Evolutionary conservation across 2,329 filamentous ascomycete species (phyloP), one percentile per base, ranked within the genome.

Genomic region (Alternaria triticimaculans): DNA sequence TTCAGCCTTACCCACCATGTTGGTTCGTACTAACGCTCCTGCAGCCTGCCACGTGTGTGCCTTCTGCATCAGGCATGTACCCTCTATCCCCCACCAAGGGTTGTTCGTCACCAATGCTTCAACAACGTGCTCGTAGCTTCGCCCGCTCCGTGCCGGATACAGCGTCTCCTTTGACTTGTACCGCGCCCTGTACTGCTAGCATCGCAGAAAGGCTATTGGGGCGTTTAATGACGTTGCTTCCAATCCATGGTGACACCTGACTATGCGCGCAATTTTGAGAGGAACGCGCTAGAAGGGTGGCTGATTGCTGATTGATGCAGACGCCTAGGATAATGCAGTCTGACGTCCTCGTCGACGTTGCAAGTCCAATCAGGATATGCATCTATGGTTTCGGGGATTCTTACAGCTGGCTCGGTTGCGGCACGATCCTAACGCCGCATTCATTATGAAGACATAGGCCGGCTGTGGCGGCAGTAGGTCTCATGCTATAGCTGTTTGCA

Each of bases 1-100:
- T n/a, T 73, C 75, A 77, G 74, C 74, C 74, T 67, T 76, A 75
- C 72, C 72, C 72, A 72, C 73, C 71, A 72, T 58, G 63, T 65
- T 64, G 70, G 69, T 61, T 60, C 26, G 53, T 51, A 56, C 60
- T 64, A 76, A 75, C 69, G 72, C 62, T 68, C 66, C 60, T 74
- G 74, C 74, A 75, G 65, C 59, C 41, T 58, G 69, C 74, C 76
- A 78, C 76, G 74, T 77, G 76, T 75, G 67, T 65, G 53, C 49
- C 63, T 59, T 37, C 67, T 55, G 28, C 20, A 54, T 48, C 55
- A 64, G 26, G 49, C 50, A 60, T 37, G 30, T 46, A 37, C 12
- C 12, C 44, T 55, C 10, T 18, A 18, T 28, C 23, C 20, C 26
- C 41, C 46, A 51, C 21, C 28, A 28, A 50, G 45, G 25, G 45